Conservation (phyloP, 2,329 filamentous ascomycete genomes). For the Aspergillus alliaceus region DNA sequence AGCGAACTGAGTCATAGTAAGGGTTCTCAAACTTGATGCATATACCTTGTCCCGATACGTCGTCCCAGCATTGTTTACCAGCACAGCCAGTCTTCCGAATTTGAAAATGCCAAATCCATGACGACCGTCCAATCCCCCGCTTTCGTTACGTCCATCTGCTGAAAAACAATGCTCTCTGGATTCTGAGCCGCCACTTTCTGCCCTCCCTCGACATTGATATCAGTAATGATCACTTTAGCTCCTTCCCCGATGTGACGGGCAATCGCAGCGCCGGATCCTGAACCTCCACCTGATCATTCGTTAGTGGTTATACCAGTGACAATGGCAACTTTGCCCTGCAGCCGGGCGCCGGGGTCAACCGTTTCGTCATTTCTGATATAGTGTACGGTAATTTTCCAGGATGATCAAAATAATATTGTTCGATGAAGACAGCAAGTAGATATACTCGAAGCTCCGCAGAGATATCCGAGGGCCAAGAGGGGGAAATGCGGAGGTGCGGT, state of each 20-base stretch:
- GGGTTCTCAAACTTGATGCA: background rate
- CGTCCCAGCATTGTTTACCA: conserved; percentile 51
- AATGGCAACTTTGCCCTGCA: conserved; percentile 47
- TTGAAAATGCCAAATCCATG: conserved; percentile 31
- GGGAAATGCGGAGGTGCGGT: background rate
- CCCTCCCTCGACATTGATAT: conserved; percentile 40
- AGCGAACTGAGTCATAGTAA: background rate
- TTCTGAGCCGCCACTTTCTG: conserved; percentile 32
- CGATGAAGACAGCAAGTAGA: too few relatives aligned
- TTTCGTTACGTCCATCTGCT: conserved; percentile 37
- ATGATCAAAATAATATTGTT: background rate
- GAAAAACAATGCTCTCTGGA: conserved; percentile 31
- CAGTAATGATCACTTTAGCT: conserved; percentile 42
- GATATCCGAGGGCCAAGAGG: background rate
- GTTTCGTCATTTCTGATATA: conserved; percentile 7
- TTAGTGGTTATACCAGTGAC: conserved; percentile 40
- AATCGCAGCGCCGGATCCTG: conserved; percentile 45
- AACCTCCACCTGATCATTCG: conserved; percentile 35
- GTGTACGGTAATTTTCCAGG: background rate
- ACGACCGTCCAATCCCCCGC: conserved; percentile 34
- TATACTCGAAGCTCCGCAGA: background rate
- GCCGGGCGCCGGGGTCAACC: conserved; percentile 26
- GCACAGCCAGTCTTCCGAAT: conserved; percentile 40
- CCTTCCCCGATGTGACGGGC: conserved; percentile 43
- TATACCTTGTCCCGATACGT: conserved; percentile 41